Percentiles rank a stretch among this genome's conserved stretches.
Evolutionary conservation across 768 basidiomycete genomes (phyloP).

Genomic region (Gymnopilus junonius): DNA sequence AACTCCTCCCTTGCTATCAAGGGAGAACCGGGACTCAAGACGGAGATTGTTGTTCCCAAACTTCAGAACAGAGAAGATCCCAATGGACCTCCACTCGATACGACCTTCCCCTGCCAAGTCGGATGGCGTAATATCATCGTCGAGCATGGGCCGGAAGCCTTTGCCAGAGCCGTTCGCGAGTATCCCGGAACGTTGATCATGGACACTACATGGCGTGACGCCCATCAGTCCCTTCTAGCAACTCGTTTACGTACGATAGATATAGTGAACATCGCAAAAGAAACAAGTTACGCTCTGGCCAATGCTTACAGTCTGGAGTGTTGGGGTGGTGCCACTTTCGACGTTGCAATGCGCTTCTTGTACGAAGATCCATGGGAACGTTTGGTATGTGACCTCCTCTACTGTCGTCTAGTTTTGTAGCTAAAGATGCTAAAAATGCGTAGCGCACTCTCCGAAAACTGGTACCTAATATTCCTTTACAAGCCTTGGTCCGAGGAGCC

Average conservation of each 20-base stretch:
- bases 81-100: constrained; percentile 75
- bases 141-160: constrained; percentile 96
- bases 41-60: constrained; percentile 83
- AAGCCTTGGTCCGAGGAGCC: constrained; percentile 97
- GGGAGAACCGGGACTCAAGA: constrained; percentile 94
- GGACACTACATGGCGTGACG: constrained; percentile 99
- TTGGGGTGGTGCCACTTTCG: constrained; percentile 99
- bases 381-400: constrained; percentile 54
- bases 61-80: constrained; percentile 82
- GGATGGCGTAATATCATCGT: constrained; percentile 99
- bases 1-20: constrained; percentile 23
- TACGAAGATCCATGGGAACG: constrained; percentile 99
- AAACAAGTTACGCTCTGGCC: constrained; percentile 92
- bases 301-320: constrained; percentile 98
- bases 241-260: constrained; percentile 95
- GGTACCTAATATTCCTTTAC: constrained; percentile 98
- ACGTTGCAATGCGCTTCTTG: constrained; percentile 98
- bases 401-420: not conserved
- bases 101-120: constrained; percentile 77
- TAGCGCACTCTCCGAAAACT: constrained; percentile 91
- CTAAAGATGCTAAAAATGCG: not conserved
- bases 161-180: constrained; percentile 95
- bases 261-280: constrained; percentile 98
- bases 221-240: constrained; percentile 96
- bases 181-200: constrained; percentile 96